Percentiles rank a stretch among this genome's conserved stretches.
Conservation (phyloP, 2,329 filamentous ascomycete species). For the Cercospora zeina region DNA sequence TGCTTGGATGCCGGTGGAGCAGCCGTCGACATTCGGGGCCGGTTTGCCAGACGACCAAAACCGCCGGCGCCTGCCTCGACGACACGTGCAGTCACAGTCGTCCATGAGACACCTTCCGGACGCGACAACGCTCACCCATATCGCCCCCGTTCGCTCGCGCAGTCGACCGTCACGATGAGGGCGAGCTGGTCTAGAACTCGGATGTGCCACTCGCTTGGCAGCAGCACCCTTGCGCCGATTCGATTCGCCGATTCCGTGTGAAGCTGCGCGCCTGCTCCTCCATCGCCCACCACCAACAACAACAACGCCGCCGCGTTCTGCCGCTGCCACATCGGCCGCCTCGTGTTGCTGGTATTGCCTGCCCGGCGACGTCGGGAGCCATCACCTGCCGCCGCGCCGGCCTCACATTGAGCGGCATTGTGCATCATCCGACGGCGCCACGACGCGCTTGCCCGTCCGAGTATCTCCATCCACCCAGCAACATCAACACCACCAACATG, state of each 20-base stretch:
- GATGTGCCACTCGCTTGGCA: conserved; percentile 7
- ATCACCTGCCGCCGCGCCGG: background rate
- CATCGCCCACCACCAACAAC: background rate
- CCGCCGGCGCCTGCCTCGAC: background rate
- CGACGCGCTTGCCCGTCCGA: background rate
- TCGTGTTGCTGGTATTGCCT: background rate
- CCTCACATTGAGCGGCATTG: background rate
- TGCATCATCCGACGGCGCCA: background rate
- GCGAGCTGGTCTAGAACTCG: conserved; percentile 3
- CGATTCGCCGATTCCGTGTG: conserved; percentile 1
- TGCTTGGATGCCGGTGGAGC: background rate
- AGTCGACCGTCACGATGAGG: background rate
- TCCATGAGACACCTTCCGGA: background rate
- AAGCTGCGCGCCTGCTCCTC: background rate
- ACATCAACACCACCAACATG: background rate
- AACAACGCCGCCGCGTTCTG: background rate
- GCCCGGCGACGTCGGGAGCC: background rate
- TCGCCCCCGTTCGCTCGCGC: background rate
- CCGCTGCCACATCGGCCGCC: background rate
- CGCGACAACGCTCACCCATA: background rate
- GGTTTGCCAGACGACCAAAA: background rate
- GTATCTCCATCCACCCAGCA: background rate
- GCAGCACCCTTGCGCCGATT: background rate
- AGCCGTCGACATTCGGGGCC: conserved; percentile 4
- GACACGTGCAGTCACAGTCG: background rate